Percentiles rank a stretch among this genome's conserved stretches.
Evolutionary conservation across 306 rosid genomes (phyloP).

Genomic region (Dryas octopetala): DNA sequence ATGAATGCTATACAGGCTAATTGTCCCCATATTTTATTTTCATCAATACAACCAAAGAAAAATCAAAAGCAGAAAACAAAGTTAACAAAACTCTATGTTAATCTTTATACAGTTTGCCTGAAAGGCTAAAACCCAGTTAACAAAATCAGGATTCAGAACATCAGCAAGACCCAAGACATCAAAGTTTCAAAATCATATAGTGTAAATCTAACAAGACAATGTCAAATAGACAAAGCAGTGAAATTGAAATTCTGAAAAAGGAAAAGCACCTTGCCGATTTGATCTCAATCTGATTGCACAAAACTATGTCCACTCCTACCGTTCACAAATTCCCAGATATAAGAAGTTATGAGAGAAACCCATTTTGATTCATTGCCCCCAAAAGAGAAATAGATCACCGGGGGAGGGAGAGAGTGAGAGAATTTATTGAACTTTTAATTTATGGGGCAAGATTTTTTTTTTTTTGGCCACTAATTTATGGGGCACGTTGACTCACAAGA

Average conservation of each 20-base stretch:
- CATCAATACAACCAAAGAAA: constrained; percentile 3
- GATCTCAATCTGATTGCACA: constrained; percentile 22
- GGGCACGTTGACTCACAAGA: too few species aligned
- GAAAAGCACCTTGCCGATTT: constrained; percentile 36
- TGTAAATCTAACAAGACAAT: constrained; percentile 12
- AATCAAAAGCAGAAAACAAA: background rate
- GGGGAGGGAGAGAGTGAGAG: too few species aligned
- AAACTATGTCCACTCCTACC: constrained; percentile 6
- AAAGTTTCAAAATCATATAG: background rate
- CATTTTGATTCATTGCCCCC: constrained; percentile 20
- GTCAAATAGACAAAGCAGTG: background rate
- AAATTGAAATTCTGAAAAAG: background rate
- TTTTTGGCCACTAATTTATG: too few species aligned
- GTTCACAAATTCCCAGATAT: constrained; percentile 9
- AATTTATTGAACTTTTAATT: too few species aligned
- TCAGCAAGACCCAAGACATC: background rate
- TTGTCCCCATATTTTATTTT: background rate
- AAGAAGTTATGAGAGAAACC: constrained; percentile 27
- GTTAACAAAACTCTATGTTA: background rate
- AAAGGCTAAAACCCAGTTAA: background rate
- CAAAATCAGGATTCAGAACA: too few species aligned
- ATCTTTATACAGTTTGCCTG: background rate
- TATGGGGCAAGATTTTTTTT: too few species aligned
- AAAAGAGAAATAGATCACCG: too few species aligned
- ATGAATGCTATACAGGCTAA: background rate